Evolutionary conservation across 1,284 basidiomycete species (phyloP).

Genomic region (Waitea zeae): DNA sequence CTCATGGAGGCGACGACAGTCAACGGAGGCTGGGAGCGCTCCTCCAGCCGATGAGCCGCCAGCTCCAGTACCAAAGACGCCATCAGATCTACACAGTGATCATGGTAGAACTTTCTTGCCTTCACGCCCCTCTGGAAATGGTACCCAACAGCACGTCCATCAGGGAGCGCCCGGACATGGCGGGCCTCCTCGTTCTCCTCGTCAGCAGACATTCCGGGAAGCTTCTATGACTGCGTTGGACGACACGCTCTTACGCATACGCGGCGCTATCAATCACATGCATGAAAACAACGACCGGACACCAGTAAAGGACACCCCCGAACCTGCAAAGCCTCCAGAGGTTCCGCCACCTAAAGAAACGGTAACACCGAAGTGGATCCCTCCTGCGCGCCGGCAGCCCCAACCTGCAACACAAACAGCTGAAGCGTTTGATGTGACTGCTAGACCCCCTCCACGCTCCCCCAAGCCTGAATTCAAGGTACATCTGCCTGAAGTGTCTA

Average conservation of each 20-base stretch:
- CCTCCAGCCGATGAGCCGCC: too few species aligned
- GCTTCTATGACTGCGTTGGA: constrained; percentile 63
- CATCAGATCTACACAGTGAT: too few species aligned
- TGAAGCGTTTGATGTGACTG: constrained; percentile 33
- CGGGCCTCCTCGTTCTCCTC: constrained; percentile 8
- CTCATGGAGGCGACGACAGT: constrained; percentile 30
- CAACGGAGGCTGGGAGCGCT: too few species aligned
- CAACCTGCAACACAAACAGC: constrained; percentile 7
- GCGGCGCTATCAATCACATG: constrained; percentile 66
- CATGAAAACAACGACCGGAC: constrained; percentile 19
- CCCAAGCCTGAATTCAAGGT: constrained; percentile 34
- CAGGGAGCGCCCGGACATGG: too few species aligned
- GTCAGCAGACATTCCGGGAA: constrained; percentile 32
- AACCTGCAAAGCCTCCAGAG: constrained; percentile 5
- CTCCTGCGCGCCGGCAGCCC: constrained; percentile 31
- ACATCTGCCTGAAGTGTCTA: constrained; percentile 32
- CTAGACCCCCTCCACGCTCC: constrained; percentile 31
- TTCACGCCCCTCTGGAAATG: too few species aligned
- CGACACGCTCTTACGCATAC: constrained; percentile 78
- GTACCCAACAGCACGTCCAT: too few species aligned
- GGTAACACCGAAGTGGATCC: constrained; percentile 26
- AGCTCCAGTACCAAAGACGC: too few species aligned
- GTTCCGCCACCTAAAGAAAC: background rate
- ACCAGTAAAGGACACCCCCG: constrained; percentile 3
- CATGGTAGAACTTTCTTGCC: too few species aligned